Percentiles rank a stretch among this genome's conserved stretches.
phyloP scores from a whole-genome alignment of 1,284 basidiomycete species.

The Sanguinoderma infundibulare region DNA sequence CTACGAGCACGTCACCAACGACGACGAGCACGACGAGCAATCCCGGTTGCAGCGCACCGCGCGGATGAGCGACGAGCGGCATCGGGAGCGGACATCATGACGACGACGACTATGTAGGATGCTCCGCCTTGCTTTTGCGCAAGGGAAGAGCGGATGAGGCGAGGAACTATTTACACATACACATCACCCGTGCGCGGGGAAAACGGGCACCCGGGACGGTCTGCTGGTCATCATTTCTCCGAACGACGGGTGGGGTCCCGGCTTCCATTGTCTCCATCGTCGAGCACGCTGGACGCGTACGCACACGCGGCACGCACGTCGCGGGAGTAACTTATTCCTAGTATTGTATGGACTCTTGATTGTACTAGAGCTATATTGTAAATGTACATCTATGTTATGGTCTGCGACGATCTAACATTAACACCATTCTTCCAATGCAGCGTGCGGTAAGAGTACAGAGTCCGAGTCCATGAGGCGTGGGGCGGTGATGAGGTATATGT shows the following conservation, averaged over 20 bases:
- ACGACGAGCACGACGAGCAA: slow-evolving; percentile 14
- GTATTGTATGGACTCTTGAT: slow-evolving; percentile 15
- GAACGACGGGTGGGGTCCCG: not conserved
- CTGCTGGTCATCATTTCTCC: not conserved
- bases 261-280: too few relatives aligned
- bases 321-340: slow-evolving; percentile 18
- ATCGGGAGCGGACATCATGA: not conserved
- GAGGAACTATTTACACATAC: too few relatives aligned
- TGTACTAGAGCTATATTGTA: slow-evolving; percentile 15
- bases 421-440: not conserved
- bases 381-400: slow-evolving; percentile 5
- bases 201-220: not conserved
- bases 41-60: slow-evolving; percentile 16
- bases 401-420: not conserved
- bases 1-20: slow-evolving; percentile 6
- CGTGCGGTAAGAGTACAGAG: not conserved
- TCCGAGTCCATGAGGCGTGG: not conserved
- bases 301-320: not conserved
- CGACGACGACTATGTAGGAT: not conserved
- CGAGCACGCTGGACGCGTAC: not conserved
- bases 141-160: not conserved
- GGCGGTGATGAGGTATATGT: not conserved
- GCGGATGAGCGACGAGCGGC: slow-evolving; percentile 6
- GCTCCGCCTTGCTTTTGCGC: not conserved
- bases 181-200: not conserved